Base-by-base conservation (phyloP, 139 green algal species). In the Chlorella sp. region DNA sequence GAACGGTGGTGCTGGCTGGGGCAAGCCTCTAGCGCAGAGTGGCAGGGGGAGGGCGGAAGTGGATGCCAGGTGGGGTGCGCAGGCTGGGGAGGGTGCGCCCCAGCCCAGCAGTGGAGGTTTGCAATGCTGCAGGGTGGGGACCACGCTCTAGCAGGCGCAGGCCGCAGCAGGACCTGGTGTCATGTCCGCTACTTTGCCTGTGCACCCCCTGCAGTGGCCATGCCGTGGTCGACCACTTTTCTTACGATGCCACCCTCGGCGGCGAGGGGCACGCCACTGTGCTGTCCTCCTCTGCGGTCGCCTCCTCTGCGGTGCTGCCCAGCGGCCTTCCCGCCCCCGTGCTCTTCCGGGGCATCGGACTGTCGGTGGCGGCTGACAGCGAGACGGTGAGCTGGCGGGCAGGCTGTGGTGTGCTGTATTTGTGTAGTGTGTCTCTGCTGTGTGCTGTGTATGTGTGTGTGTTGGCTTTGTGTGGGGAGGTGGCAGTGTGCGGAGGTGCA, bases 281-380 rank as follows among this genome's bases (percentile, higher is more conserved):
- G 34, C 78, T 90, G 36, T 57, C 91, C 15, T 28, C n/a, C 48
- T 61, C 32, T 48, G 30, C 36, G 0, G 61, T 78, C 53, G 28
- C 68, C 80, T 76, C 64, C 0, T n/a, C 37, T 57, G 78, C 80
- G 91, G 89, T 83, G 93, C 95, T 89, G 24, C 82, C 61, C 36
- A 75, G 26, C 3, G 61, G 26, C 39, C 48, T 71, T 53, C 86
- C 94, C 92, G 92, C 84, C 0, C 94, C 95, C 19, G 61, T 98
- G 7, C 64, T 98, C 26, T 98, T 95, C 92, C 89, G 88, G 22
- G 96, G 96, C 30, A 90, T 95, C 14, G 96, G 88, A 2, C 79
- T 91, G 14, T 94, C 93, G 5, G 84, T 98, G 21, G 86, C 95
- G 22, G 77, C 89, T 1, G 92, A 95, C 71, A 93, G 89, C n/a